These are phyloP conservation scores for Saccharomycopsis synnaedendra DNA, from an alignment of 805 yeast genomes.

Conservation along the genomic window DNA sequence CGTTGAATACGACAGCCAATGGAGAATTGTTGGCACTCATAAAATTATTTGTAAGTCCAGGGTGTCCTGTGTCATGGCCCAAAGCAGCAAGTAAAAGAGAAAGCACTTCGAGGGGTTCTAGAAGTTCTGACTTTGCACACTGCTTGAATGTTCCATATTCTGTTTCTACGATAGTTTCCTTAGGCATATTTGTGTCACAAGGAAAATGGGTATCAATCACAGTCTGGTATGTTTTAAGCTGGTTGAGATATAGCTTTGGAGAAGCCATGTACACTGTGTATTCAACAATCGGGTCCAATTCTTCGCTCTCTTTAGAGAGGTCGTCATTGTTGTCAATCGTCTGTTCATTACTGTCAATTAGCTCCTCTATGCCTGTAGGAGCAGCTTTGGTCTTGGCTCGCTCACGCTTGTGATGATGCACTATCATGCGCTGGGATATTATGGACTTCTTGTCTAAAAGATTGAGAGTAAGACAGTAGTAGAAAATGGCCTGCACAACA, in stretches of 20 bases:
- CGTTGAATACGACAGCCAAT: constrained; percentile 48
- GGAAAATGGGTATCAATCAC: constrained; percentile 9
- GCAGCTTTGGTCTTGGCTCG: neutral
- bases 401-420: constrained; percentile 2
- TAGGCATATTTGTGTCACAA: neutral
- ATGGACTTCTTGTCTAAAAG: constrained; percentile 17
- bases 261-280: constrained; percentile 8
- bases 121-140: neutral
- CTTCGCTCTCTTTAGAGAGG: constrained; percentile 11
- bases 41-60: constrained; percentile 83
- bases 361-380: neutral
- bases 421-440: constrained; percentile 10
- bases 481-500: constrained; percentile 83
- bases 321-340: constrained; percentile 17
- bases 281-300: constrained; percentile 14
- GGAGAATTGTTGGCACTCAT: constrained; percentile 50
- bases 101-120: constrained; percentile 36
- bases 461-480: constrained; percentile 31
- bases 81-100: constrained; percentile 69
- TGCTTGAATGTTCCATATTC: constrained; percentile 1
- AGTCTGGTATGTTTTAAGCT: constrained; percentile 8
- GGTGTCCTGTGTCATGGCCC: constrained; percentile 96
- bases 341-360: constrained; percentile 11
- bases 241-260: constrained; percentile 11
- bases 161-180: neutral